Evolutionary conservation across 2,329 filamentous ascomycete species (phyloP).

Genomic region (Ophiocordyceps sinensis): DNA sequence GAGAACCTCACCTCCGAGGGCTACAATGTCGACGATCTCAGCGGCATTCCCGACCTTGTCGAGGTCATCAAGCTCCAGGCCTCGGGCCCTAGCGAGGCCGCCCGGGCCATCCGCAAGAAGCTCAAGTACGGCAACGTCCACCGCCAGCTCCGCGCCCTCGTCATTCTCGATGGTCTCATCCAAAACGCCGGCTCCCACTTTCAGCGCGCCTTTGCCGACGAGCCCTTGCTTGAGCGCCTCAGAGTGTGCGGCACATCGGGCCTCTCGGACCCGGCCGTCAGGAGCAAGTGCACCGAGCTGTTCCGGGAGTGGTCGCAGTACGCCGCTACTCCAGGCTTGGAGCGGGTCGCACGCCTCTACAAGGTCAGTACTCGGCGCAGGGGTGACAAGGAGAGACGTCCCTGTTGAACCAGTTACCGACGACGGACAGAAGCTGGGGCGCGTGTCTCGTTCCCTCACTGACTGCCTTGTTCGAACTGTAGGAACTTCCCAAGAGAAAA

Average conservation of each 20-base stretch:
- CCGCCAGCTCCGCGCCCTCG: conserved; percentile 76
- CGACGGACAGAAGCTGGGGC: too few species aligned
- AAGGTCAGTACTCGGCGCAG: conserved; percentile 25
- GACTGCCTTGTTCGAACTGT: not conserved
- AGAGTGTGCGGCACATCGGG: conserved; percentile 76
- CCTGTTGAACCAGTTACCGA: too few species aligned
- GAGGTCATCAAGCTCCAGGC: conserved; percentile 85
- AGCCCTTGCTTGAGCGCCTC: conserved; percentile 80
- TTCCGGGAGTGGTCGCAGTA: conserved; percentile 86
- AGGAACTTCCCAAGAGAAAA: conserved; percentile 53
- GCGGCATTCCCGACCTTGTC: conserved; percentile 84
- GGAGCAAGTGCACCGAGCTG: conserved; percentile 71
- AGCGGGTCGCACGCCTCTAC: conserved; percentile 67
- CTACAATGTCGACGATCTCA: conserved; percentile 81
- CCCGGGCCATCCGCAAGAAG: conserved; percentile 89
- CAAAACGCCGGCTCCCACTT: conserved; percentile 86
- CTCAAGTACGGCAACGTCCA: conserved; percentile 96
- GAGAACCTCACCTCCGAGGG: conserved; percentile 82
- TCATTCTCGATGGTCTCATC: conserved; percentile 82
- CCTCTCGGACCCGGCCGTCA: conserved; percentile 74
- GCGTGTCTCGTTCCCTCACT: not conserved
- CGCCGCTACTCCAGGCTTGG: conserved; percentile 65
- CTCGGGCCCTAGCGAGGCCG: conserved; percentile 76
- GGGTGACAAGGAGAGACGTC: not conserved
- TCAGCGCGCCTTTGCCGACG: conserved; percentile 76